Evolutionary conservation across 306 rosid genomes (phyloP).

Genomic region (Prunus padus): DNA sequence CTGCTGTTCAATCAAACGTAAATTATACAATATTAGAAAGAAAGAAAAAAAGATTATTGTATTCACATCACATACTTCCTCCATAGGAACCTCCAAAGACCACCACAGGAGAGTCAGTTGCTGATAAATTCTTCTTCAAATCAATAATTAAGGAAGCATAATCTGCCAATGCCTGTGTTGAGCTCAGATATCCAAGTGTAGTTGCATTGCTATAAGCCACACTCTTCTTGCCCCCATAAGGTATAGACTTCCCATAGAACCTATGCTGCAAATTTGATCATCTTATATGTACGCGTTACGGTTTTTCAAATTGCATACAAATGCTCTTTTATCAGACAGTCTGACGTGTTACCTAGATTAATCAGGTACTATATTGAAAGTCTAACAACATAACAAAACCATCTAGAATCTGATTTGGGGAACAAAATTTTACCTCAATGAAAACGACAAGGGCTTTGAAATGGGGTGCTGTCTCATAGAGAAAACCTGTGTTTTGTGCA

Average conservation of each 20-base stretch:
- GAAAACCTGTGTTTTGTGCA: slow-evolving; percentile 74
- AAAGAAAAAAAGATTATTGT: background rate
- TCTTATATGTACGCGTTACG: no score
- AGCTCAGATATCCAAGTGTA: slow-evolving; percentile 68
- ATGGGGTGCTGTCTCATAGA: slow-evolving; percentile 63
- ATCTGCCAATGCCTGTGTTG: slow-evolving; percentile 85
- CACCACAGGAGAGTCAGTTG: slow-evolving; percentile 68
- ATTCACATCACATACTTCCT: slow-evolving; percentile 57
- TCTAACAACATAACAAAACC: background rate
- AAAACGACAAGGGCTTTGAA: slow-evolving; percentile 81
- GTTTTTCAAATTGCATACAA: background rate
- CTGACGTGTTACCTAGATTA: background rate
- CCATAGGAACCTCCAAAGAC: slow-evolving; percentile 94
- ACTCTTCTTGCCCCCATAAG: slow-evolving; percentile 56
- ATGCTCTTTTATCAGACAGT: background rate
- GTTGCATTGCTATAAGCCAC: slow-evolving; percentile 51
- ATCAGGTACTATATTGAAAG: background rate
- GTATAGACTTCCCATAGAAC: slow-evolving; percentile 81
- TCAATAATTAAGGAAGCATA: slow-evolving; percentile 70
- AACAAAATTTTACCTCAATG: slow-evolving; percentile 55
- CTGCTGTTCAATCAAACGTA: background rate
- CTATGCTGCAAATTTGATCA: slow-evolving; percentile 56
- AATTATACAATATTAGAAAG: no score
- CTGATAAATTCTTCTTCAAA: slow-evolving; percentile 62
- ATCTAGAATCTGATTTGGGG: background rate